Evolutionary conservation across 1,284 basidiomycete genomes (phyloP).

Genomic region (Fomitopsis schrenkii): DNA sequence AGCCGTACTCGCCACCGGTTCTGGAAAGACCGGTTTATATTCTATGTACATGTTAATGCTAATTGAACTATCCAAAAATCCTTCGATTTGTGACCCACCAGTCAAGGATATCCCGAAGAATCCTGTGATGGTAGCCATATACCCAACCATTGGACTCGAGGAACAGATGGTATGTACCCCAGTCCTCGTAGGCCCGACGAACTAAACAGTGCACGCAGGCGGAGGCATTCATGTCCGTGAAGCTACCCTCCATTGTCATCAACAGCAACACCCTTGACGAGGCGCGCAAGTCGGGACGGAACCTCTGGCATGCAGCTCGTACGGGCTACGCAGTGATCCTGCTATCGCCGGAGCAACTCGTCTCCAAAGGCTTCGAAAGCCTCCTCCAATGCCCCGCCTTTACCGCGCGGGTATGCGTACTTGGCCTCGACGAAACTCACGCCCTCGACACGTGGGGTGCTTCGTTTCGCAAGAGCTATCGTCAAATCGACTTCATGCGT

Average conservation of each 20-base stretch:
- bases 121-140: slow-evolving; percentile 7
- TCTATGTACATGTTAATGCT: neutral
- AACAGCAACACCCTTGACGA: neutral
- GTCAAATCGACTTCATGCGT: too few relatives aligned
- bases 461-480: too few relatives aligned
- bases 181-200: neutral
- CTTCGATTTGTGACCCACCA: too few relatives aligned
- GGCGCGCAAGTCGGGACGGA: neutral
- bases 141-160: neutral
- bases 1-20: neutral
- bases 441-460: neutral
- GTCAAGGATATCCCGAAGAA: neutral
- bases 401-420: neutral
- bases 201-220: too few relatives aligned
- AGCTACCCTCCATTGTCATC: neutral
- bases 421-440: neutral
- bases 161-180: neutral
- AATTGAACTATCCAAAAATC: too few relatives aligned
- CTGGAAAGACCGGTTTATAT: neutral
- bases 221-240: neutral
- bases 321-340: neutral
- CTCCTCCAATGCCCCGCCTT: neutral
- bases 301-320: neutral
- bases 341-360: slow-evolving; percentile 1
- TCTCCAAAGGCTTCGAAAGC: neutral